Conservation (phyloP, 108 stramenopile species). For the Bacterosira constricta region DNA sequence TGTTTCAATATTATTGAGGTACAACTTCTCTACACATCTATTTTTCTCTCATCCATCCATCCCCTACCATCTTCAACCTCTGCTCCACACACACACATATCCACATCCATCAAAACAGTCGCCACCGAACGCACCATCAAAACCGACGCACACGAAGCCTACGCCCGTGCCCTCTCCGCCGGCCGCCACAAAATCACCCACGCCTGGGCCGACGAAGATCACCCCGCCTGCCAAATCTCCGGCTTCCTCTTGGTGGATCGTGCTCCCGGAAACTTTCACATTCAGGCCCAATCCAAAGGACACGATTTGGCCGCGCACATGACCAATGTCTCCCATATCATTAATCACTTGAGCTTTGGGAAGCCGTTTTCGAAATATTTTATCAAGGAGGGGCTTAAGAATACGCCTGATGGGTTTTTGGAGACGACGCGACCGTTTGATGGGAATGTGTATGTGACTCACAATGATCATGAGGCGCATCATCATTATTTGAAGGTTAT, state of each 20-base stretch:
- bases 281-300: constrained; percentile 82
- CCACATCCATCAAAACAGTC: too few species aligned
- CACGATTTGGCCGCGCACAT: constrained; percentile 92
- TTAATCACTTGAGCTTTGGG: constrained; percentile 87
- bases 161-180: constrained; percentile 39
- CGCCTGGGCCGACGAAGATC: constrained; percentile 62
- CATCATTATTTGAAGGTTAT: constrained; percentile 98
- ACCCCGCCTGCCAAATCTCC: constrained; percentile 84
- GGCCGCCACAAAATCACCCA: constrained; percentile 35
- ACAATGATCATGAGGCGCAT: constrained; percentile 87
- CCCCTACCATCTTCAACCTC: too few species aligned
- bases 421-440: constrained; percentile 73
- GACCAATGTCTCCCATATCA: constrained; percentile 91
- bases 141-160: constrained; percentile 35
- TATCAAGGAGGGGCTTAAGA: constrained; percentile 33
- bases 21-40: too few species aligned
- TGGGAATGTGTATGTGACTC: constrained; percentile 84
- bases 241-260: constrained; percentile 88
- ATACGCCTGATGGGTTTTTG: constrained; percentile 58
- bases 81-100: too few species aligned
- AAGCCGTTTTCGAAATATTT: constrained; percentile 55
- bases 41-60: too few species aligned
- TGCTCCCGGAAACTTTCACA: constrained; percentile 97
- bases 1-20: too few species aligned
- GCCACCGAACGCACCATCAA: constrained; percentile 30